These are phyloP conservation scores for Massariosphaeria phaeospora DNA, from an alignment of 495 filamentous ascomycete genomes.

Conservation along the genomic window DNA sequence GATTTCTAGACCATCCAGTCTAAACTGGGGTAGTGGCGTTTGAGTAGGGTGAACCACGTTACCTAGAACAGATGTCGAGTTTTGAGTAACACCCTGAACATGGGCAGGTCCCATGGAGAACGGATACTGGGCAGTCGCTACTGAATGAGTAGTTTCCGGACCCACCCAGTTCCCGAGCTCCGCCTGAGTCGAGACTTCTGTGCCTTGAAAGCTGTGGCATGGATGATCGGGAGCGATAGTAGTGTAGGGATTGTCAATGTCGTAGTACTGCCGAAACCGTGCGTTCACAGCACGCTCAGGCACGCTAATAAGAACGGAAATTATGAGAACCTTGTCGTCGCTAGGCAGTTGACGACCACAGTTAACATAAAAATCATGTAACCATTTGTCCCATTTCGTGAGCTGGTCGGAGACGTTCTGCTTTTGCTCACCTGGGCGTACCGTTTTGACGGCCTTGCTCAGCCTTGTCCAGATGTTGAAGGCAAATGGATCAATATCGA, in stretches of 20 bases:
- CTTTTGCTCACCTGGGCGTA: background rate
- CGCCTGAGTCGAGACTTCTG: too few species aligned
- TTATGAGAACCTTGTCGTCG: background rate
- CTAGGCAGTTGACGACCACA: background rate
- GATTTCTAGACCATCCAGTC: background rate
- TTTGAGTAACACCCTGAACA: too few species aligned
- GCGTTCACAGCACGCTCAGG: background rate
- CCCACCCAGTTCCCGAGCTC: too few species aligned
- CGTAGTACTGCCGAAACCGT: background rate
- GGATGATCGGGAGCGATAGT: background rate
- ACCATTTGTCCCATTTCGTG: constrained; percentile 1
- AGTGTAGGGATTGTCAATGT: background rate
- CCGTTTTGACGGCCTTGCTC: too few species aligned
- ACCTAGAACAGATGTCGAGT: background rate
- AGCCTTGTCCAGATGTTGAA: background rate
- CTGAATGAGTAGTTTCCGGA: background rate
- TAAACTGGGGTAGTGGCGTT: background rate
- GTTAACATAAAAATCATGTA: constrained; percentile 3
- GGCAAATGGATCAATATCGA: background rate
- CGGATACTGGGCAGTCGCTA: background rate
- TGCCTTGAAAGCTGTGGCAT: background rate
- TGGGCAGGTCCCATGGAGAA: too few species aligned
- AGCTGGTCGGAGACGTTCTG: background rate
- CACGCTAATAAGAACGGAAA: background rate
- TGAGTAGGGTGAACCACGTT: background rate